These are phyloP conservation scores for Pyrenula aspistea DNA, from an alignment of 495 filamentous ascomycete genomes.

Conservation along the genomic window DNA sequence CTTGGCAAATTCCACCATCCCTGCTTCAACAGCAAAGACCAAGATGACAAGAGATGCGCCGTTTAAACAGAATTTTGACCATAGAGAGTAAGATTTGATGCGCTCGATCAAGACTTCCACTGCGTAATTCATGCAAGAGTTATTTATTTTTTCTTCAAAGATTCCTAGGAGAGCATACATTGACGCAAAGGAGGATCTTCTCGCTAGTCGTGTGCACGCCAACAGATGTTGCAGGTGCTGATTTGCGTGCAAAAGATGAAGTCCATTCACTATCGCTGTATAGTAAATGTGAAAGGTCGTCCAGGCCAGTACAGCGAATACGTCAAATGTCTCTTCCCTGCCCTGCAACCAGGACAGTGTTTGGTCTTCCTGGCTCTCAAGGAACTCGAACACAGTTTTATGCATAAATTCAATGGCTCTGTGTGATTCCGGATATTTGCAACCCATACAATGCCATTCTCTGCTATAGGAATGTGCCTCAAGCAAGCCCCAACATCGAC, in stretches of 20 bases:
- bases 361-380: constrained; percentile 5
- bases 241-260: no score
- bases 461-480: constrained; percentile 2
- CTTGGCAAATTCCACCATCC: background rate
- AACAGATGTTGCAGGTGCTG: background rate
- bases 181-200: background rate
- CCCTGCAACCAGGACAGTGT: background rate
- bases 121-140: background rate
- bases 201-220: background rate
- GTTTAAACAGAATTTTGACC: background rate
- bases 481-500: constrained; percentile 9
- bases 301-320: background rate
- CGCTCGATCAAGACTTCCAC: background rate
- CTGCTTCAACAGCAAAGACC: background rate
- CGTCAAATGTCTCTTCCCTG: background rate
- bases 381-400: constrained; percentile 13
- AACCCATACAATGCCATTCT: background rate
- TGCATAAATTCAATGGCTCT: constrained; percentile 15
- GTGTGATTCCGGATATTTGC: no score
- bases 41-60: background rate
- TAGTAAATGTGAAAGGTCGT: background rate
- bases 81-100: background rate
- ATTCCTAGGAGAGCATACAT: background rate
- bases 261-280: background rate
- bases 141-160: background rate